Base-by-base conservation (phyloP, 163 green algal genomes). In the Trebouxiophyceae sp. region DNA sequence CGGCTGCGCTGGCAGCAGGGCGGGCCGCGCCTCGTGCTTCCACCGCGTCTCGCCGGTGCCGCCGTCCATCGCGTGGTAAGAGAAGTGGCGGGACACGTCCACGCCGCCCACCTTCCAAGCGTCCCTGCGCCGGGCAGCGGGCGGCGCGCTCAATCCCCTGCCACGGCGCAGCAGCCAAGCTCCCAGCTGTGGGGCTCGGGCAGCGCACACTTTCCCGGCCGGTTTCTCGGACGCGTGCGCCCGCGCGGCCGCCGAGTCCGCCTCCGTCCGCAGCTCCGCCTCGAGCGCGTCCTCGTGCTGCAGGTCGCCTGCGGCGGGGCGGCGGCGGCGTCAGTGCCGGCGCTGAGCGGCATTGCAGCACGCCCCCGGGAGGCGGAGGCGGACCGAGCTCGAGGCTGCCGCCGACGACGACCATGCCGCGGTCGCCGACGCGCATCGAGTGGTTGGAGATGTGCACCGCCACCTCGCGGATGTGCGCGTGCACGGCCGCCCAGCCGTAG, bases 61-160 rank as follows among this genome's bases (percentile, higher is more conserved):
- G 2, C 89, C 92, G 56, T 93, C 87, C 69, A 91, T 90, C 5
- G 87, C 91, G 72, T 90, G 89, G 78, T 95, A 93, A 1, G 73
- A 85, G 67, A 96, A 95, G 67, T 93, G 85, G 12, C 84, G 72
- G 0, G 71, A 82, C 1, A 68, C 32, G n/a, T 91, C 85, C 28
- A 78, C 57, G 20, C 65, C 66, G 4, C 62, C 19, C 23, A 57
- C 47, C 47, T 12, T 12, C 47, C 23, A 28, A 12, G 22, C 23
- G 23, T 57, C 47, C 23, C 47, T 57, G 47, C 47, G 6, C n/a
- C n/a, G n/a, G n/a, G n/a, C n/a, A n/a, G n/a, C n/a, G n/a, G n/a
- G n/a, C n/a, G n/a, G n/a, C n/a, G n/a, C n/a, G n/a, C n/a, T n/a
- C n/a, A n/a, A 50, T n/a, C 39, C 39, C 39, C 39, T n/a, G 8